Percentiles rank a stretch among this genome's conserved stretches.
Conservation (phyloP, 2,329 filamentous ascomycete species). For the Xylariaceae sp. region DNA sequence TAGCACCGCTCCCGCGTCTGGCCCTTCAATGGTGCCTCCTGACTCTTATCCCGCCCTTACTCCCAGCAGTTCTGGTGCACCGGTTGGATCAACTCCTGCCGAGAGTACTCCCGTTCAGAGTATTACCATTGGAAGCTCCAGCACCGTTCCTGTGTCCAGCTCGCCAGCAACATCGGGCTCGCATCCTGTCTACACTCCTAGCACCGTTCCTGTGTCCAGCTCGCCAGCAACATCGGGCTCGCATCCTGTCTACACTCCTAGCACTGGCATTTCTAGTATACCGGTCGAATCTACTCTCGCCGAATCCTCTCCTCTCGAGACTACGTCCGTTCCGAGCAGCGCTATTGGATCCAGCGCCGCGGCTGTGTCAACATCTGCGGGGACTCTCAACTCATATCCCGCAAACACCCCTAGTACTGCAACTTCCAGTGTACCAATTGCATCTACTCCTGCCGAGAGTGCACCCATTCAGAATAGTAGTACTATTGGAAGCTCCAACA, state of each 20-base stretch:
- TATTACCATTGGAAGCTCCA: constrained; percentile 1
- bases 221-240: background rate
- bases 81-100: constrained; percentile 1
- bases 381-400: background rate
- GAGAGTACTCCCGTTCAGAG: constrained; percentile 16
- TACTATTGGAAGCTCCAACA: background rate
- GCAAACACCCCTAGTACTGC: background rate
- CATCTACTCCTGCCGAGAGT: background rate
- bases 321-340: too few relatives aligned
- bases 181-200: background rate
- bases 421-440: background rate
- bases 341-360: too few relatives aligned
- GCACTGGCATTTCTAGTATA: background rate
- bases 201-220: background rate
- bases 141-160: background rate
- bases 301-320: too few relatives aligned
- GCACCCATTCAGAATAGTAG: too few relatives aligned
- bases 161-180: background rate
- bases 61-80: background rate
- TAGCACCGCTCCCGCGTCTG: background rate
- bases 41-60: background rate
- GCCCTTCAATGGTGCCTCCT: background rate
- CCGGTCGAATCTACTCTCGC: background rate
- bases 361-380: too few relatives aligned
- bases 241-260: background rate